A percentile compares a stretch with the other conserved stretches of the same genome.
Conservation (phyloP, 2,329 filamentous ascomycete species). For the Fusarium dimerum region DNA sequence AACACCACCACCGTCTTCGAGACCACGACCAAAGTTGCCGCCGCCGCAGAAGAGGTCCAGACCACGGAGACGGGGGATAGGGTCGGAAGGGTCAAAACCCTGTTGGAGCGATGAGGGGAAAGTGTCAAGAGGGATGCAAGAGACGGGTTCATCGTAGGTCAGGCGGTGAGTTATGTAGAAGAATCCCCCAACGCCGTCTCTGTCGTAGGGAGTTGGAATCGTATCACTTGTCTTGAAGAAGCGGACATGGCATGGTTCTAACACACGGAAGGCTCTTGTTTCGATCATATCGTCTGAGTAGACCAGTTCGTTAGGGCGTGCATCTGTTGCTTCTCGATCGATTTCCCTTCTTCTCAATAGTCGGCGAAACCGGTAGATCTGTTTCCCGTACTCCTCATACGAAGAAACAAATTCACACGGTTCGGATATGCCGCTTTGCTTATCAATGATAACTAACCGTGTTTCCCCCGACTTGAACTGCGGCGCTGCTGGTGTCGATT, state of each 20-base stretch:
- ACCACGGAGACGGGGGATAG: slow-evolving; percentile 50
- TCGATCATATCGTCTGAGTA: slow-evolving; percentile 50
- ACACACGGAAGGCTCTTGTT: slow-evolving; percentile 43
- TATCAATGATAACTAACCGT: slow-evolving; percentile 47
- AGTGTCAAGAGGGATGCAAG: slow-evolving; percentile 38
- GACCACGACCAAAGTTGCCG: slow-evolving; percentile 73
- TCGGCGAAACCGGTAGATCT: slow-evolving; percentile 45
- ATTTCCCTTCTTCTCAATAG: slow-evolving; percentile 52
- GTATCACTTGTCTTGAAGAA: slow-evolving; percentile 46
- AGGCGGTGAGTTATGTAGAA: slow-evolving; percentile 60
- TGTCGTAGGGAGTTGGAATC: slow-evolving; percentile 65
- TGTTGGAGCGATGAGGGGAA: slow-evolving; percentile 47
- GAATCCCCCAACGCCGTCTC: slow-evolving; percentile 63
- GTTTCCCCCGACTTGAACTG: slow-evolving; percentile 58
- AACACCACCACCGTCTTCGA: slow-evolving; percentile 71
- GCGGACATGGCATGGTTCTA: slow-evolving; percentile 60
- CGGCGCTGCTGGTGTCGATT: slow-evolving; percentile 12
- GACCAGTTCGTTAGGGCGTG: slow-evolving; percentile 59
- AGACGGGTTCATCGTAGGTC: not conserved
- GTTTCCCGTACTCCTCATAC: slow-evolving; percentile 15
- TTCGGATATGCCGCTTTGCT: slow-evolving; percentile 47
- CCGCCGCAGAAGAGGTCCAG: slow-evolving; percentile 78
- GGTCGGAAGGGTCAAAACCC: slow-evolving; percentile 51
- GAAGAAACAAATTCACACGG: slow-evolving; percentile 58
- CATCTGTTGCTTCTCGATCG: slow-evolving; percentile 31